Evolutionary conservation across 2,329 filamentous ascomycete genomes (phyloP), one percentile per base, ranked within the genome.

Genomic region (Gnomoniopsis sp.): DNA sequence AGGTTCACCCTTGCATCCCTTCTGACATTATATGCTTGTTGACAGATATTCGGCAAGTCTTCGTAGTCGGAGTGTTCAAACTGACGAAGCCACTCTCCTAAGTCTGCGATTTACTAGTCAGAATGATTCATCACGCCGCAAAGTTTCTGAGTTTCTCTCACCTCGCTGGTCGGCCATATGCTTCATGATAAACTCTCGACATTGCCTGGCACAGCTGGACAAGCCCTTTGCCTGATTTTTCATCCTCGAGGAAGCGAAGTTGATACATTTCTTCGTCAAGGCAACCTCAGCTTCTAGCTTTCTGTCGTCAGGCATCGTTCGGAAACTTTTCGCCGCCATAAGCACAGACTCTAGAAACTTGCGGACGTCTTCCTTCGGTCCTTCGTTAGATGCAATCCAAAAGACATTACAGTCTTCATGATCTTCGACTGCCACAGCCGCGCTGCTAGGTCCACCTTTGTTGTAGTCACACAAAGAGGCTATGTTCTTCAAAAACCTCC

Each of bases 381-480:
- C 63, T 11, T 62, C 59, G 58, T 81, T 82, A 1, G 71, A 72
- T 3, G 79, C 73, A 8, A 80, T 52, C 74, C 77, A 80, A 43
- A 79, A 78, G 2, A 70, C 66, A 53, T 70, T 71, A n/a, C 63
- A 62, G 0, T 71, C 58, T 1, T 64, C 41, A 0, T 47, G 59
- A 0, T 73, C 66, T 59, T 81, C 72, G 1, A 79, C 63, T 0
- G 71, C 77, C 26, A 82, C 72, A 0, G 79, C 72, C 0, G 79
- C 75, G n/a, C 74, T 75, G 0, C 73, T 73, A 2, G 68, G 62
- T 2, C 79, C 79, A 0, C 79, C 79, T 61, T 79, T 81, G 0
- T 68, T 62, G 50, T 73, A 73, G 56, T 81, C 79, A 60, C 77
- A 80, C 7, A 82, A 62, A 62, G 75, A 79, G 10, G 76, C 70